Evolutionary conservation across 176 grass and related monocot genomes (phyloP).

Genomic region (Juncus inflexus): DNA sequence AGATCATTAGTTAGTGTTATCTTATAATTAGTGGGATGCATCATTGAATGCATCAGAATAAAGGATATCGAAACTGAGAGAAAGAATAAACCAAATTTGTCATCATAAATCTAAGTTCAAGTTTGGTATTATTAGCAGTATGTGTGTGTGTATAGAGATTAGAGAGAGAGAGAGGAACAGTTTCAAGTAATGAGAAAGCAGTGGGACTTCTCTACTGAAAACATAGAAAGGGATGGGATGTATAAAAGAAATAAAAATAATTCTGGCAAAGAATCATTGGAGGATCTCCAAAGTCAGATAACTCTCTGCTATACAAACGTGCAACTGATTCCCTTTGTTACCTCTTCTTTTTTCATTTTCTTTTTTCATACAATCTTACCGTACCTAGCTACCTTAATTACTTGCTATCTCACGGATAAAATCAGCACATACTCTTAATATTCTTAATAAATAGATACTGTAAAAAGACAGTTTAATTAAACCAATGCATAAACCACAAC

Average conservation of each 20-base stretch:
- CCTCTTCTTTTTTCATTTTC: conserved; percentile 23
- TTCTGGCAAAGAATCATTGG: conserved; percentile 43
- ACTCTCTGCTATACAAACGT: conserved; percentile 47
- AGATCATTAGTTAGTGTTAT: too few relatives aligned
- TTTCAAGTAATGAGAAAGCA: conserved; percentile 1
- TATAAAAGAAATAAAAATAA: conserved; percentile 33
- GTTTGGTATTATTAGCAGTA: not conserved
- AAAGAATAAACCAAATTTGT: not conserved
- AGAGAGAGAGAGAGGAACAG: not conserved
- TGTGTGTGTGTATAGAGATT: not conserved
- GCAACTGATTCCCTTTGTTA: conserved; percentile 72
- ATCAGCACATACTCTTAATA: too few relatives aligned
- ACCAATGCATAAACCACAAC: too few relatives aligned
- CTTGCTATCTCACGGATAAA: too few relatives aligned
- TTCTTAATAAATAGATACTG: too few relatives aligned
- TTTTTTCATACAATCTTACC: not conserved
- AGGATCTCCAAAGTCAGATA: conserved; percentile 60
- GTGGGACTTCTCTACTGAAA: conserved; percentile 2
- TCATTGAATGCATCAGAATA: too few relatives aligned
- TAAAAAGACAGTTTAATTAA: too few relatives aligned
- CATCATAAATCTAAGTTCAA: not conserved
- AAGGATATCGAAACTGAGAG: not conserved
- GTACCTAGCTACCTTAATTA: too few relatives aligned
- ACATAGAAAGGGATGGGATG: conserved; percentile 13
- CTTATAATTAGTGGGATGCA: too few relatives aligned